Conservation (phyloP, 2,329 filamentous ascomycete genomes). For the Beauveria sp. region DNA sequence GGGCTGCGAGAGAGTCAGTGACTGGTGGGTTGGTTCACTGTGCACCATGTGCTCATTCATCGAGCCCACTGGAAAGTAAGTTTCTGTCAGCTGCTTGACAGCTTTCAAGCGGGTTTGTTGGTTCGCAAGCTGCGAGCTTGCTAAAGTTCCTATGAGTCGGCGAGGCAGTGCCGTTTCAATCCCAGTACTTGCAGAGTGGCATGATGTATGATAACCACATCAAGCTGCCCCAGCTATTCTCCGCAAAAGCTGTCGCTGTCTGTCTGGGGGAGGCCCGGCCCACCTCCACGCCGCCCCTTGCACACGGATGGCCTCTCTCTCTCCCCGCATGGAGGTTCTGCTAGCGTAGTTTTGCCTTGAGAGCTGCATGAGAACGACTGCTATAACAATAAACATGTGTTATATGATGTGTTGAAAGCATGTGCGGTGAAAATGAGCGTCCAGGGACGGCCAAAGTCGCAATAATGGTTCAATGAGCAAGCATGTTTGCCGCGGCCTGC, state of each 20-base stretch:
- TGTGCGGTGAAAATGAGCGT: background rate
- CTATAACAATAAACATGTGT: background rate
- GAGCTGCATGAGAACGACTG: background rate
- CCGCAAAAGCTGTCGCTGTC: conserved; percentile 5
- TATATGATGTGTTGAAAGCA: background rate
- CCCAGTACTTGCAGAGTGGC: background rate
- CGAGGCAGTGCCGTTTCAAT: background rate
- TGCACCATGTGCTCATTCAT: no score
- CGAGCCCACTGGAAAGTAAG: no score
- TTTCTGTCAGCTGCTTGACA: background rate
- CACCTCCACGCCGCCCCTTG: background rate
- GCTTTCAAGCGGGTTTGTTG: background rate
- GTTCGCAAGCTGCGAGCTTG: background rate
- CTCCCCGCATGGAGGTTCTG: background rate
- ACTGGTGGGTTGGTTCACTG: background rate
- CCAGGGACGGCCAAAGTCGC: background rate
- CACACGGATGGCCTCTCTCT: background rate
- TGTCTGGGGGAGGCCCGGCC: background rate
- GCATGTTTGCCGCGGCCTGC: background rate
- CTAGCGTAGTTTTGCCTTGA: background rate
- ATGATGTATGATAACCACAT: conserved; percentile 1
- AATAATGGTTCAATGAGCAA: background rate
- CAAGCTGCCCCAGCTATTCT: background rate
- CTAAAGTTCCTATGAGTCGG: background rate
- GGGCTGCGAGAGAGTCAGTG: background rate